Base-by-base conservation (phyloP, 148 eudicot species). In the Vaccinium darrowii region DNA sequence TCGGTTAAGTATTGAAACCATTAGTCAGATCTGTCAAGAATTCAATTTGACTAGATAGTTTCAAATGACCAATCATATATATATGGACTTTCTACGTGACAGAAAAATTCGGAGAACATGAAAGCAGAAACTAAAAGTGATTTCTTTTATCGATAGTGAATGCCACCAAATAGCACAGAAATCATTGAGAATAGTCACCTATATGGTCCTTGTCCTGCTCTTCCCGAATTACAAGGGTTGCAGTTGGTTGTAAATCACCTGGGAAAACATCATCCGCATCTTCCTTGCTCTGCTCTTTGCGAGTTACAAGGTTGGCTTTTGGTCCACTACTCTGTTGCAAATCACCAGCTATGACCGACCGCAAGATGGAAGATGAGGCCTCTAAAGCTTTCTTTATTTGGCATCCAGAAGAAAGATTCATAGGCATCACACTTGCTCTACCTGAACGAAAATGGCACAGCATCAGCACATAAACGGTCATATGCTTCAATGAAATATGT, bases 321-420 rank as follows among this genome's bases (percentile, higher is more conserved):
- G 43, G 81, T 14, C 25, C 33, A 49, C 12, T 57, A 21, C 63
- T 82, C 52, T 52, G 63, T 33, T 21, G 76, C 67, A 54, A 21
- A 81, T 86, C 82, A 82, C 69, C 49, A 36, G 49, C 6, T 7
- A 78, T 78, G 43, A 82, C 82, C 1, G 82, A 77, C 79, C 39
- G 85, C 85, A 82, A 69, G 23, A 69, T 33, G 30, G 88, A 63
- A 43, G 88, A 82, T 39, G 85, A 53, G 49, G 16, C 63, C 54
- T 82, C 62, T 51, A 86, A 86, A 83, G 88, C 79, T 83, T 86
- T 39, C 57, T 25, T 76, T 67, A 83, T 39, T 30, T 39, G 14
- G 79, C 57, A 8, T n/a, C 16, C 79, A 47, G 85, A 83, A 43
- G 60, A 23, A 67, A 53, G 74, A 78, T 14, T 36, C 23, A 23